phyloP scores from a whole-genome alignment of 768 basidiomycete genomes.

The Podaxis pistillaris region DNA sequence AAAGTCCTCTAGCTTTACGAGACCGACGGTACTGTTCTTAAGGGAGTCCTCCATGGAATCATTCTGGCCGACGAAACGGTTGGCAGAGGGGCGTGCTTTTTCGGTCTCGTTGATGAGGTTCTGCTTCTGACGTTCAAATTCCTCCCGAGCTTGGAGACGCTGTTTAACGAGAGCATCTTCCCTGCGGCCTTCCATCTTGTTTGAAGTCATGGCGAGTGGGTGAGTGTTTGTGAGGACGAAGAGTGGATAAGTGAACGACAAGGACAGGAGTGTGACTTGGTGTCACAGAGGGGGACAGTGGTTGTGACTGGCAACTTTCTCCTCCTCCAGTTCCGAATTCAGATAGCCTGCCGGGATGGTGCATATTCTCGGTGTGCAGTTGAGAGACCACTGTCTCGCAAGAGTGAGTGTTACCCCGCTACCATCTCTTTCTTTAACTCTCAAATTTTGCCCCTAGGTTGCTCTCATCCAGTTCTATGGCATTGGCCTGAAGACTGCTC shows the following conservation, averaged over 20 bases:
- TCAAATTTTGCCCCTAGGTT: slow-evolving; percentile 47
- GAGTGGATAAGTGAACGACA: background rate
- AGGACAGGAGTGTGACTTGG: slow-evolving; percentile 5
- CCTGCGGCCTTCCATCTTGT: slow-evolving; percentile 79
- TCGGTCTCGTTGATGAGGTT: slow-evolving; percentile 86
- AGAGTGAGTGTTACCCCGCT: slow-evolving; percentile 50
- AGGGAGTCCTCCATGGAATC: slow-evolving; percentile 93
- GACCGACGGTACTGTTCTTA: slow-evolving; percentile 88
- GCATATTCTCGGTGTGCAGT: slow-evolving; percentile 81
- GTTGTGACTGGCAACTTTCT: slow-evolving; percentile 13
- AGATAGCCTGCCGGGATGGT: slow-evolving; percentile 51
- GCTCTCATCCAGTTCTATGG: slow-evolving; percentile 93
- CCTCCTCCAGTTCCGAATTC: slow-evolving; percentile 6
- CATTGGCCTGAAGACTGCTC: slow-evolving; percentile 71
- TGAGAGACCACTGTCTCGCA: slow-evolving; percentile 74
- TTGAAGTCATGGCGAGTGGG: slow-evolving; percentile 60
- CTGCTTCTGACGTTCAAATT: slow-evolving; percentile 79
- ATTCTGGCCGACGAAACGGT: slow-evolving; percentile 91
- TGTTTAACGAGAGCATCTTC: slow-evolving; percentile 86
- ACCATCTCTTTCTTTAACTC: background rate
- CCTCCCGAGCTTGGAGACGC: slow-evolving; percentile 75
- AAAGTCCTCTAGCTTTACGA: slow-evolving; percentile 91
- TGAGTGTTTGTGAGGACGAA: slow-evolving; percentile 1
- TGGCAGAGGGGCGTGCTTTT: slow-evolving; percentile 82
- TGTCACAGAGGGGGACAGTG: slow-evolving; percentile 23